These are phyloP conservation scores for Teunomyces stri DNA, from an alignment of 805 yeast genomes.

Conservation along the genomic window DNA sequence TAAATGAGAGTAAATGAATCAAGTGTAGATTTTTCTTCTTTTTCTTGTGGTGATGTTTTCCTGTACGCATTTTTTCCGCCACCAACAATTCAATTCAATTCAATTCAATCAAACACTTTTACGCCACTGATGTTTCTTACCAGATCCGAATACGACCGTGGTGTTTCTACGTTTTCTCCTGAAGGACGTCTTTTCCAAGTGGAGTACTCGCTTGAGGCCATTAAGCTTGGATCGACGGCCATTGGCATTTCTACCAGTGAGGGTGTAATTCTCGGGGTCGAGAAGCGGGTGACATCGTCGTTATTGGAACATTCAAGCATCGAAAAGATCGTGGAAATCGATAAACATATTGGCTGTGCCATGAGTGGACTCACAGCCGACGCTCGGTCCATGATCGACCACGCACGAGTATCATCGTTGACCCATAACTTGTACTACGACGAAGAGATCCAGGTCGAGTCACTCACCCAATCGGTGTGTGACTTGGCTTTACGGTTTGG, in stretches of 20 bases:
- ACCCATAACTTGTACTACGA: slow-evolving; percentile 89
- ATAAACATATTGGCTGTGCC: slow-evolving; percentile 93
- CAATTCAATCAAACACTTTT: not conserved
- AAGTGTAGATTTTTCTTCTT: not conserved
- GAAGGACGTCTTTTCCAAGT: slow-evolving; percentile 98
- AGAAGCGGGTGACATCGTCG: slow-evolving; percentile 92
- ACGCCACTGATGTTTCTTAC: slow-evolving; percentile 76
- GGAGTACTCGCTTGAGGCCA: slow-evolving; percentile 96
- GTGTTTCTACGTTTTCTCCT: slow-evolving; percentile 97
- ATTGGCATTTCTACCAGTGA: slow-evolving; percentile 94
- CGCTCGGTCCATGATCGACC: slow-evolving; percentile 98
- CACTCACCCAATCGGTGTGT: slow-evolving; percentile 94
- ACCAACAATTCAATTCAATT: too few relatives aligned
- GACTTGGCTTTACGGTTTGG: slow-evolving; percentile 96
- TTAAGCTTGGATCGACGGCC: slow-evolving; percentile 96
- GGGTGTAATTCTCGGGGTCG: slow-evolving; percentile 95
- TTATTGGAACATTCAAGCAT: slow-evolving; percentile 88
- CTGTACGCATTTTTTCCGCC: not conserved
- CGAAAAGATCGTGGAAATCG: slow-evolving; percentile 95
- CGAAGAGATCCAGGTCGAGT: slow-evolving; percentile 88
- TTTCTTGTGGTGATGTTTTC: too few relatives aligned
- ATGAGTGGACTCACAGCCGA: slow-evolving; percentile 99
- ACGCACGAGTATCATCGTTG: slow-evolving; percentile 86
- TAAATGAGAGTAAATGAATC: not conserved
- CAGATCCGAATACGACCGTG: slow-evolving; percentile 99